Percentiles rank a stretch among this genome's conserved stretches.
Conservation (phyloP, 352 stramenopile species). For the Phytophthora europaea region DNA sequence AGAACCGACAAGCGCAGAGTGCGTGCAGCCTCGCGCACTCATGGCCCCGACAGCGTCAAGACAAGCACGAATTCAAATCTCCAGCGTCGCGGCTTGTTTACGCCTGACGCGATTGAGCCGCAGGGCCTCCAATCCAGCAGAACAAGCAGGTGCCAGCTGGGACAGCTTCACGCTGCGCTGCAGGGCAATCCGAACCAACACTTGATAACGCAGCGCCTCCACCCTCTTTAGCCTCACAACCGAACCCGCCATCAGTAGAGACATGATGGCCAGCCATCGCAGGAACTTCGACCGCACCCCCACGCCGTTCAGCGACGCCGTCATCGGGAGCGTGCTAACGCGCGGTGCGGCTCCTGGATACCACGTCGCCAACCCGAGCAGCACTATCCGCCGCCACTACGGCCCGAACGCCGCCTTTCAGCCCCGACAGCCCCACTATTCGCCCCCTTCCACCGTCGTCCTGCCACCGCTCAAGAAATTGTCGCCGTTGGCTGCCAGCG, state of each 20-base stretch:
- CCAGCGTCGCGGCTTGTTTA: slow-evolving; percentile 36
- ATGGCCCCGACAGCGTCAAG: slow-evolving; percentile 14
- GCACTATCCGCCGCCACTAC: neutral
- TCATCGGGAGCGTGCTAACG: slow-evolving; percentile 41
- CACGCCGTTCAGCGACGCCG: slow-evolving; percentile 38
- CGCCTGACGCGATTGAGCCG: slow-evolving; percentile 40
- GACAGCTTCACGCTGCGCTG: slow-evolving; percentile 32
- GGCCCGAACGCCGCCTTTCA: slow-evolving; percentile 1
- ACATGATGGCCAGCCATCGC: slow-evolving; percentile 35
- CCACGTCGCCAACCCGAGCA: slow-evolving; percentile 7
- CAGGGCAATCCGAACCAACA: slow-evolving; percentile 26
- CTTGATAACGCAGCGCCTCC: slow-evolving; percentile 38
- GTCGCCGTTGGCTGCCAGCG: slow-evolving; percentile 18
- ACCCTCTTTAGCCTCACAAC: slow-evolving; percentile 20
- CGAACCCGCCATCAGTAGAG: slow-evolving; percentile 16
- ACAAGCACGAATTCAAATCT: slow-evolving; percentile 39
- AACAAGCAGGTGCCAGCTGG: slow-evolving; percentile 35
- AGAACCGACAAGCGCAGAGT: slow-evolving; percentile 3
- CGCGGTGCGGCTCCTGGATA: slow-evolving; percentile 14
- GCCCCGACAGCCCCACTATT: slow-evolving; percentile 16
- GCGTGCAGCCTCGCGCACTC: slow-evolving; percentile 8
- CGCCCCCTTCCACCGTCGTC: neutral
- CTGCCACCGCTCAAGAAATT: slow-evolving; percentile 32
- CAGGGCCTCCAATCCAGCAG: slow-evolving; percentile 16
- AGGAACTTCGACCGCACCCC: slow-evolving; percentile 27